These are phyloP conservation scores for Sisymbrium altissimum DNA, from an alignment of 345 rosid genomes.

Conservation along the genomic window DNA sequence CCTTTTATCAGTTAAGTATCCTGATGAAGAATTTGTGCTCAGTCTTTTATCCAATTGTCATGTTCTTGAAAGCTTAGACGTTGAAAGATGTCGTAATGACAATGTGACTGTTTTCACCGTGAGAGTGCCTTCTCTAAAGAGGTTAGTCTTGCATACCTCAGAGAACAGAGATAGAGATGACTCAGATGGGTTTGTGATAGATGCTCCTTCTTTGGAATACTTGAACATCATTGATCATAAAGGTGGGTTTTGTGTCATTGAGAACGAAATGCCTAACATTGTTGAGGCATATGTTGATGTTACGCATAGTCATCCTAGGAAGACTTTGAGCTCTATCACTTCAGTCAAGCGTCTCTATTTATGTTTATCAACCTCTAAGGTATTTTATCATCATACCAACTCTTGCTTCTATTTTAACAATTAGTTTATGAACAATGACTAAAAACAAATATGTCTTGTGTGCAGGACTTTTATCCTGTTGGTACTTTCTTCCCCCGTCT, in stretches of 20 bases:
- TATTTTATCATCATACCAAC: no score
- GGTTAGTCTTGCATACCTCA: not conserved
- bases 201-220: not conserved
- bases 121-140: not conserved
- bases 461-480: not conserved
- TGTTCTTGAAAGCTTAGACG: conserved; percentile 5
- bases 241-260: not conserved
- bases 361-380: no score
- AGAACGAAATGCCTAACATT: not conserved
- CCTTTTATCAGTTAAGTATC: not conserved
- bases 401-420: no score
- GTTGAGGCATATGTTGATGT: not conserved
- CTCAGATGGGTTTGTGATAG: not conserved
- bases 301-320: not conserved
- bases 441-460: no score
- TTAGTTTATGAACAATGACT: no score
- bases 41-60: conserved; percentile 9
- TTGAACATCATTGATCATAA: not conserved
- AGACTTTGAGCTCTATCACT: not conserved
- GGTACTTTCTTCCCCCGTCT: not conserved
- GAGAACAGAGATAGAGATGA: not conserved
- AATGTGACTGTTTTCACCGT: not conserved
- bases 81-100: not conserved
- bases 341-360: not conserved
- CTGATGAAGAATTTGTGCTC: not conserved